Conservation (phyloP, 2,329 filamentous ascomycete genomes). For the Penicillium sp. region DNA sequence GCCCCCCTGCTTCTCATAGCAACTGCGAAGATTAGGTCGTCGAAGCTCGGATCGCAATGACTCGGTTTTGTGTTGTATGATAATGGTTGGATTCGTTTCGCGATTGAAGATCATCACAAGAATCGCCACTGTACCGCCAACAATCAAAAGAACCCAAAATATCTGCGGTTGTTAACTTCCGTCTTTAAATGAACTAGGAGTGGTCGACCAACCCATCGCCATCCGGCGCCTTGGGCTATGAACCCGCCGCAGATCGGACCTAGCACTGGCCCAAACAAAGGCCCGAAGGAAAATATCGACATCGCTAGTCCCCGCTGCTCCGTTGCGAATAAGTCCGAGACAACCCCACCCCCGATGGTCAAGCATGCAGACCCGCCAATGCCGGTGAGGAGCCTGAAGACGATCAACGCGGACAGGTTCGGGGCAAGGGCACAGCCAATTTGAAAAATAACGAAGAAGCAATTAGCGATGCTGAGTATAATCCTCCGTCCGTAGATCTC, state of each 20-base stretch:
- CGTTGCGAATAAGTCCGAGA: conserved; percentile 46
- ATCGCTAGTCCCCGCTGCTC: conserved; percentile 48
- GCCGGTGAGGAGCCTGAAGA: conserved; percentile 66
- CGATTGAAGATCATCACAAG: conserved; percentile 12
- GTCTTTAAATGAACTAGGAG: conserved; percentile 48
- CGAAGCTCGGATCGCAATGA: conserved; percentile 7
- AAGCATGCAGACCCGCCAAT: conserved; percentile 34
- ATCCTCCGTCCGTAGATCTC: conserved; percentile 64
- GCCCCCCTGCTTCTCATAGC: too few species aligned
- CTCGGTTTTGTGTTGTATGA: conserved; percentile 12
- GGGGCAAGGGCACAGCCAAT: conserved; percentile 58
- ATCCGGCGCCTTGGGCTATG: conserved; percentile 48
- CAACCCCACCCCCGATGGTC: conserved; percentile 46
- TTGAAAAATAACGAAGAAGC: conserved; percentile 60
- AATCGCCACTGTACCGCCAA: background rate
- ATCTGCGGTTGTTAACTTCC: too few species aligned
- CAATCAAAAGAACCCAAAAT: too few species aligned
- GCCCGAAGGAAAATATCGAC: conserved; percentile 43
- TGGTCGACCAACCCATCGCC: conserved; percentile 46
- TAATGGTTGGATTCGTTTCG: conserved; percentile 14
- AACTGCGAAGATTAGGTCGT: conserved; percentile 10
- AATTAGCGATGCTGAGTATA: conserved; percentile 62
- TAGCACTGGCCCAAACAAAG: conserved; percentile 42
- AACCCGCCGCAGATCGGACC: conserved; percentile 55
- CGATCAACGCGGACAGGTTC: conserved; percentile 59